Evolutionary conservation across 2,329 filamentous ascomycete species (phyloP), one percentile per base, ranked within the genome.

Genomic region (Scedosporium boydii): DNA sequence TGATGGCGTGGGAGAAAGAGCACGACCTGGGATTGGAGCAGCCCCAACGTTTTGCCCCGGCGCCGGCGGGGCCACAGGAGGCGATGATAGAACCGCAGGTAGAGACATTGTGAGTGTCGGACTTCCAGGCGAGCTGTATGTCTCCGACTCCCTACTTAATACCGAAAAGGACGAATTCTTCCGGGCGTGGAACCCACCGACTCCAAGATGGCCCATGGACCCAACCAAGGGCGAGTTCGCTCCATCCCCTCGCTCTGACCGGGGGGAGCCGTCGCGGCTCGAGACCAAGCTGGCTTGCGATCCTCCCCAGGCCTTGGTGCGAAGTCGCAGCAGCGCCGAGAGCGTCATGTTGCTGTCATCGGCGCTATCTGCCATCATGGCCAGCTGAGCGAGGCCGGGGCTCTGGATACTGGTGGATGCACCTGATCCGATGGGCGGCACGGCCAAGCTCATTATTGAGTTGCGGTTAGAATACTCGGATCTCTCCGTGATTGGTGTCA

Each of bases 391-490:
- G 26, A 96, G 78, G 0, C 89, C 89, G 0, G 91, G 89, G 66
- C 87, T 91, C 38, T 86, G 80, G 2, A 91, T 69, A 48, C 77
- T 83, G 9, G 70, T 72, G 63, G 79, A 84, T 64, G 77, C 74
- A 29, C 74, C 76, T 26, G 68, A 70, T n/a, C 72, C 70, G 14
- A 74, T 65, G 4, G 77, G 76, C 55, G 85, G 84, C 38, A 86
- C 76, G 6, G 79, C 80, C 65, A 93, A 77, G 63, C 88, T 91
- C 77, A 96, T 90, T 63, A 96, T 85, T 0, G 90, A 96, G 71
- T 97, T 98, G 55, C 95, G 86, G 64, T 96, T 96, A 51, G 91
- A 96, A 78, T 96, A 97, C 74, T 99, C 95, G 64, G 91, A 96
- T 12, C 93, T 85, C 73, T 98, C 95, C 0, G 93, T 98, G 68